Base-by-base conservation (phyloP, 306 rosid genomes). In the Neltuma alba region DNA sequence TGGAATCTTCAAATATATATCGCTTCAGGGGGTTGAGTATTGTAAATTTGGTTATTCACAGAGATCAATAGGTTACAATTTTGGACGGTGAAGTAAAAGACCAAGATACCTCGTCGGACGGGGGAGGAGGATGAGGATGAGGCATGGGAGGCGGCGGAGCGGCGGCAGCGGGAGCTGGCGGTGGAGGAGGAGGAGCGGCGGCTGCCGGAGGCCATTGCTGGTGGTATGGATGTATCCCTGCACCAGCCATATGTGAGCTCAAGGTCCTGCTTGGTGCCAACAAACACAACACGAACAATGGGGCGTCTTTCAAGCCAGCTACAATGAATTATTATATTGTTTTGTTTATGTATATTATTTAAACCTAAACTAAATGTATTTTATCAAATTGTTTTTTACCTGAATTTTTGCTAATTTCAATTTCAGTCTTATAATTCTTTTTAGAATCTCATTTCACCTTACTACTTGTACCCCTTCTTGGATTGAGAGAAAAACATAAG, bases 171-270 rank as follows among this genome's bases (percentile, higher is more conserved):
- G 81, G 75, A 0, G 87, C 76, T 0, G 89, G 83, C 0, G 94
- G 91, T 0, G 92, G 92, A 0, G 96, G 94, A n/a, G 94, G 87
- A 10, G 96, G 89, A 7, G 82, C 83, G 0, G 90, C 88, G 0
- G 88, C 89, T 0, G 90, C 80, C 0, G 96, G 92, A 0, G 94
- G 86, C 99, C 98, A 93, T 75, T 96, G 99, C 68, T 93, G 99
- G 88, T 89, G 99, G 88, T 93, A 93, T 0, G 96, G 97, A 81
- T 91, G 98, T 79, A 96, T 96, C 40, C 98, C 97, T 30, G 94
- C 79, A 62, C 98, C 98, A 25, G 99, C 99, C 99, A 96, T 90
- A 11, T 0, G 70, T 2, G 38, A 21, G 68, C 64, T 3, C 64
- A 12, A 57, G 18, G 8, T 55, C 64, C 15, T 57, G 2, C n/a